Evolutionary conservation across 768 basidiomycete genomes (phyloP).

Genomic region (Asterophora parasitica): DNA sequence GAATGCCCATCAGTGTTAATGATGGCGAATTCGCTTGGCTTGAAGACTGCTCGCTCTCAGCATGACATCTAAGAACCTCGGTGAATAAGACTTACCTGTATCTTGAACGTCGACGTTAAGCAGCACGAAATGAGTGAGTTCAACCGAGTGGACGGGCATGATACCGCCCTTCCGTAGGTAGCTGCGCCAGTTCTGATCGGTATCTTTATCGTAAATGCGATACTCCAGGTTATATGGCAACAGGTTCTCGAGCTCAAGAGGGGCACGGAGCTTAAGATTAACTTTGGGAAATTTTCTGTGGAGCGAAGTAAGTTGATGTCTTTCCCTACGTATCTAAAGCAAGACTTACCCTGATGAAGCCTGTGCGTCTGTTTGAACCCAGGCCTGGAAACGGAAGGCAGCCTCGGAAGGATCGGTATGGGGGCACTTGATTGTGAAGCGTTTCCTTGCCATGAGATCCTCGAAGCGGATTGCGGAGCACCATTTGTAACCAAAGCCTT

Average conservation of each 20-base stretch:
- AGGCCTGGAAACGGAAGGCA: slow-evolving; percentile 92
- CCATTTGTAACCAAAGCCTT: slow-evolving; percentile 97
- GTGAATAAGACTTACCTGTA: slow-evolving; percentile 50
- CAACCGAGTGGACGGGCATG: slow-evolving; percentile 95
- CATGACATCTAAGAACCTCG: not conserved
- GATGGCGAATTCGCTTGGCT: slow-evolving; percentile 94
- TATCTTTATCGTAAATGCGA: slow-evolving; percentile 94
- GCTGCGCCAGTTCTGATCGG: slow-evolving; percentile 90
- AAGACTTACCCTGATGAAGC: slow-evolving; percentile 45
- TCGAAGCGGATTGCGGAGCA: slow-evolving; percentile 85
- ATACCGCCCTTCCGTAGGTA: slow-evolving; percentile 90
- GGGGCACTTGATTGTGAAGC: slow-evolving; percentile 79
- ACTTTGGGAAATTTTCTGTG: slow-evolving; percentile 80
- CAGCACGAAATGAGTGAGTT: slow-evolving; percentile 83
- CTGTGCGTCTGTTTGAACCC: slow-evolving; percentile 70
- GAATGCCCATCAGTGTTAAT: slow-evolving; percentile 92
- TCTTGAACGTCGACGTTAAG: slow-evolving; percentile 91
- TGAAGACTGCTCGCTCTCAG: slow-evolving; percentile 54
- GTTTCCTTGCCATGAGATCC: slow-evolving; percentile 66
- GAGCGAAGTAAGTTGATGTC: not conserved
- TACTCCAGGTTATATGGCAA: slow-evolving; percentile 93
- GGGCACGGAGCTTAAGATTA: slow-evolving; percentile 82
- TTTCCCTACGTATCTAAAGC: slow-evolving; percentile 13
- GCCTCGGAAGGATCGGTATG: slow-evolving; percentile 78
- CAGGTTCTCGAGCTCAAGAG: slow-evolving; percentile 92